Base-by-base conservation (phyloP, 768 basidiomycete species). In the Coprinopsis cinerea region DNA sequence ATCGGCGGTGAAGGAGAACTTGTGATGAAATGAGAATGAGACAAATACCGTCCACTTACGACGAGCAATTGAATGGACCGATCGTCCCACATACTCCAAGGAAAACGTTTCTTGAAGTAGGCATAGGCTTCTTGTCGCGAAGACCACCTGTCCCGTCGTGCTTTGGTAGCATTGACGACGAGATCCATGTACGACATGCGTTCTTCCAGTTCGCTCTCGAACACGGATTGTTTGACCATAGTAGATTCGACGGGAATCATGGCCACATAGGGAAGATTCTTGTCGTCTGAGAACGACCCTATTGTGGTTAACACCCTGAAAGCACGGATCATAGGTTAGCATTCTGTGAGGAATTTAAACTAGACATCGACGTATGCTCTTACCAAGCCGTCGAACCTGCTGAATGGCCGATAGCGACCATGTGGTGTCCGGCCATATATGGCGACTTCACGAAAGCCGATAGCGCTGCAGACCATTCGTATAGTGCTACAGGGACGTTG, bases 71-170 rank as follows among this genome's bases (percentile, higher is more conserved):
- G 61, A 15, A 76, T 45, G 1, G 70, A 67, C 3, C 71, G 63
- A 2, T 63, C 59, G 56, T 79, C 73, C 74, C 75, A 79, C 5
- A 53, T 55, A 28, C 60, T 68, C 75, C 76, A 80, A 0, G 77
- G 77, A 39, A 64, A 55, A 10, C 72, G 65, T 37, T 68, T 67
- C n/a, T 52, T 59, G 41, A 77, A 71, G 60, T 73, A 77, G 25
- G 53, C 44, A 14, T 65, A 65, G 1, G 77, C 79, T 14, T 67
- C 67, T 23, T 71, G 65, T 23, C 64, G 61, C 14, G 66, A 71
- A 1, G 54, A 48, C 77, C 77, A 81, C 2, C 54, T 58, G 47
- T 71, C 62, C 10, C 69, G 64, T 15, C 76, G 68, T 1, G 55
- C 47, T 15, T 61, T 61, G n/a, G 69, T 70, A 6, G 68, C 65